Base-by-base conservation (phyloP, 139 green algal genomes). In the Ettlia oleoabundans region DNA sequence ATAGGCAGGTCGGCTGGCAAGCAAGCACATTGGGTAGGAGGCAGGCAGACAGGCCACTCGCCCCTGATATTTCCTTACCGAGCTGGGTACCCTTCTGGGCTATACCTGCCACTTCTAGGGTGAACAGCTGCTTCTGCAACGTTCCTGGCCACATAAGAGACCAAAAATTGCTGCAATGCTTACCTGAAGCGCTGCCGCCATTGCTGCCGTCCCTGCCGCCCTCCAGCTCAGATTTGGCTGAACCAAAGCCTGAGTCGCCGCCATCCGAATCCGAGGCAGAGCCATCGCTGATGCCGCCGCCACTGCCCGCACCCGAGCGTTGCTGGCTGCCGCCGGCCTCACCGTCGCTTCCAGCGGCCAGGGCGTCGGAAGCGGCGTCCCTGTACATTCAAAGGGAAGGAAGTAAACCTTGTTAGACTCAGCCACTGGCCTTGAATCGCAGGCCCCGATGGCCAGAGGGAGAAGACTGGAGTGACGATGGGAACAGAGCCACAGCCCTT, bases 321-420 rank as follows among this genome's bases (percentile, higher is more conserved):
- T 41, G 51, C 33, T 66, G n/a, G 72, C 72, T 51, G 51, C 47
- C 71, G 43, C 58, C 58, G 38, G 19, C 58, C 1, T 38, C 28
- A 26, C 66, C 58, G 13, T 81, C 75, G 58, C 73, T 69, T 33
- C 35, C 52, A 0, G 1, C 55, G 43, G 66, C 15, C 38, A 81
- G 61, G 7, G 43, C 38, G 22, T 81, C 75, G 13, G 55, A 81
- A 7, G 58, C 75, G 19, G 40, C 58, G 4, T 81, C 73, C 15
- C 73, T 78, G 71, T 7, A 76, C 38, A 15, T 4, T 26, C 18
- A 41, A 28, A 28, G 10, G 19, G 37, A 22, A 15, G 37, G 2
- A 35, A 24, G 33, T 15, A 68, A 30, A 10, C n/a, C 18, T 22
- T 41, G 62, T n/a, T n/a, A n/a, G n/a, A n/a, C n/a, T n/a, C n/a